These are phyloP conservation scores for Voacanga thouarsii DNA, from an alignment of 257 asterid species.

Conservation along the genomic window DNA sequence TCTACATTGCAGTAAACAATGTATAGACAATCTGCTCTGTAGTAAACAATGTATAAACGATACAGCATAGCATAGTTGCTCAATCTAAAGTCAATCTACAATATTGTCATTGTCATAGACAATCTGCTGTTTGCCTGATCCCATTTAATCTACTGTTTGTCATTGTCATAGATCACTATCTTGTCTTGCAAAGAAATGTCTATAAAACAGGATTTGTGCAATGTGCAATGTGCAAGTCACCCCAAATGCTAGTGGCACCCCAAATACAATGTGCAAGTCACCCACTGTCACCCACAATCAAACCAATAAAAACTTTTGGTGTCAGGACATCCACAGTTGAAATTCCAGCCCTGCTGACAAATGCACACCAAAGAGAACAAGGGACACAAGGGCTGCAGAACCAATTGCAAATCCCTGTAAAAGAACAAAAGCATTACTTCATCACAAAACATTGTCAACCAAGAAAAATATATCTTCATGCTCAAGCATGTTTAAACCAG, in stretches of 20 bases:
- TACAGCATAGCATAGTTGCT: too few relatives aligned
- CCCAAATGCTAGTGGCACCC: too few relatives aligned
- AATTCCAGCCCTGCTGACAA: constrained; percentile 76
- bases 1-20: too few relatives aligned
- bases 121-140: constrained; percentile 39
- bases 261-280: too few relatives aligned
- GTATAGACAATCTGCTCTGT: too few relatives aligned
- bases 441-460: not conserved
- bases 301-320: constrained; percentile 74
- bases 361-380: constrained; percentile 82
- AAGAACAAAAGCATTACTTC: not conserved
- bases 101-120: too few relatives aligned
- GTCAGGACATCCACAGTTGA: constrained; percentile 67
- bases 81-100: too few relatives aligned
- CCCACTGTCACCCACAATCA: constrained; percentile 80
- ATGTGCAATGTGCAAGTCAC: too few relatives aligned
- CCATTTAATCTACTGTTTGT: constrained; percentile 74
- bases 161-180: constrained; percentile 82
- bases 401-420: constrained; percentile 77
- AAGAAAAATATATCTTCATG: not conserved
- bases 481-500: not conserved
- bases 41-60: too few relatives aligned
- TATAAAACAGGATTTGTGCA: constrained; percentile 27
- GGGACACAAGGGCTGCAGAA: constrained; percentile 82
- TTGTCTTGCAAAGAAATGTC: constrained; percentile 79